Percentiles rank a stretch among this genome's conserved stretches.
Evolutionary conservation across 1,284 basidiomycete species (phyloP).

Genomic region (Cryptococcus floricola): DNA sequence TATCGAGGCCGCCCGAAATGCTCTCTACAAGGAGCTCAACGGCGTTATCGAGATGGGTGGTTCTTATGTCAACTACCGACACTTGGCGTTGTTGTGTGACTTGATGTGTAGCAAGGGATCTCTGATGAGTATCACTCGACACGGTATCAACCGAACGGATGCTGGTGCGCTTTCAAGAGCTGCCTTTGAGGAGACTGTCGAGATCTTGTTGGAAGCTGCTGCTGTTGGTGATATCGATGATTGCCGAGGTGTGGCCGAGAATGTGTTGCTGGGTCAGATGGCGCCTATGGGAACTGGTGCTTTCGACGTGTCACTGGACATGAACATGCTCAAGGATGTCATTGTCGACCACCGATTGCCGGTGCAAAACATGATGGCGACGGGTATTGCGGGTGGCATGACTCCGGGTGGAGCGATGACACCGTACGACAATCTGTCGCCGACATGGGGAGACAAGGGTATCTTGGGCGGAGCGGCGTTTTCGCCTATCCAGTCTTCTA

Average conservation of each 20-base stretch:
- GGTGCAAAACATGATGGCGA: conserved; percentile 70
- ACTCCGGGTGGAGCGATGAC: conserved; percentile 85
- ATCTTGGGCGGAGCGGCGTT: conserved; percentile 83
- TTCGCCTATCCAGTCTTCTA: conserved; percentile 86
- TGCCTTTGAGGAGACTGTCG: conserved; percentile 99
- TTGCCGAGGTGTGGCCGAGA: conserved; percentile 96
- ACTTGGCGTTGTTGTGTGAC: conserved; percentile 91
- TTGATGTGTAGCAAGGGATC: conserved; percentile 96
- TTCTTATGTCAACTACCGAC: conserved; percentile 99
- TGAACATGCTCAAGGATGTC: conserved; percentile 98
- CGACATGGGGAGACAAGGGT: conserved; percentile 52
- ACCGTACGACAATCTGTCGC: conserved; percentile 87
- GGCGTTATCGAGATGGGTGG: conserved; percentile 98
- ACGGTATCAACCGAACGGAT: conserved; percentile 97
- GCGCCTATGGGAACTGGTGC: conserved; percentile 95
- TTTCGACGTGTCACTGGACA: conserved; percentile 93
- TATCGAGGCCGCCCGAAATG: conserved; percentile 93
- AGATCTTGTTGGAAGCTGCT: conserved; percentile 98
- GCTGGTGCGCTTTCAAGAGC: conserved; percentile 96
- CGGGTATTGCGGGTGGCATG: conserved; percentile 70
- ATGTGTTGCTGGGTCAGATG: conserved; percentile 97
- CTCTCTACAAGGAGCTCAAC: conserved; percentile 87
- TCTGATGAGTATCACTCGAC: conserved; percentile 98
- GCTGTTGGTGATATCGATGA: conserved; percentile 97
- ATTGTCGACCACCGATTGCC: conserved; percentile 95